Evolutionary conservation across 1,284 basidiomycete species (phyloP).

Genomic region (Ganoderma sinense): DNA sequence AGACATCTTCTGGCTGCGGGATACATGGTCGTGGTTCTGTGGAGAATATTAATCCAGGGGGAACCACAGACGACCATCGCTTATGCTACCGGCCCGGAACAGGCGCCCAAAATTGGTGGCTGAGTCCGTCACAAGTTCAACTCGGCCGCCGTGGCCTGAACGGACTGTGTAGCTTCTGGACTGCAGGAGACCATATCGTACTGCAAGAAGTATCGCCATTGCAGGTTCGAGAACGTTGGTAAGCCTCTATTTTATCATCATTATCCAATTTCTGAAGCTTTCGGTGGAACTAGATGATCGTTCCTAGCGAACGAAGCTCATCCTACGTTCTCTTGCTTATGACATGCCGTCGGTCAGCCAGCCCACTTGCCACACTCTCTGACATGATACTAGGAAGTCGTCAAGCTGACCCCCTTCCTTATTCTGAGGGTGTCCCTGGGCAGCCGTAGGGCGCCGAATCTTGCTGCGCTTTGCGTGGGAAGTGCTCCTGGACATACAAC

Average conservation of each 20-base stretch:
- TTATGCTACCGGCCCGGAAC: neutral
- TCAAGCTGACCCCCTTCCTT: neutral
- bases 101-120: neutral
- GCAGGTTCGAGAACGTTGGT: too few relatives aligned
- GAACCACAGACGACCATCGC: neutral
- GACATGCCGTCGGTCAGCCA: neutral
- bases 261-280: too few relatives aligned
- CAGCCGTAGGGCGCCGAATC: neutral
- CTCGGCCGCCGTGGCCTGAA: too few relatives aligned
- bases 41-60: neutral
- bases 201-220: too few relatives aligned
- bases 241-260: too few relatives aligned
- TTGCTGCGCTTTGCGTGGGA: neutral
- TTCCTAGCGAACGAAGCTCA: too few relatives aligned
- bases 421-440: neutral
- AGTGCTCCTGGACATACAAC: neutral
- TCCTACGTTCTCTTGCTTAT: too few relatives aligned
- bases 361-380: neutral
- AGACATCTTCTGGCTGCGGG: neutral
- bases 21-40: constrained; percentile 4
- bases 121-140: neutral
- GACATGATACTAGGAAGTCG: neutral
- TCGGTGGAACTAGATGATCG: too few relatives aligned
- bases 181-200: neutral
- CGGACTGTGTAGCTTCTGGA: too few relatives aligned